Evolutionary conservation across 805 yeast species (phyloP).

Genomic region (Hanseniaspora jakobsenii): DNA sequence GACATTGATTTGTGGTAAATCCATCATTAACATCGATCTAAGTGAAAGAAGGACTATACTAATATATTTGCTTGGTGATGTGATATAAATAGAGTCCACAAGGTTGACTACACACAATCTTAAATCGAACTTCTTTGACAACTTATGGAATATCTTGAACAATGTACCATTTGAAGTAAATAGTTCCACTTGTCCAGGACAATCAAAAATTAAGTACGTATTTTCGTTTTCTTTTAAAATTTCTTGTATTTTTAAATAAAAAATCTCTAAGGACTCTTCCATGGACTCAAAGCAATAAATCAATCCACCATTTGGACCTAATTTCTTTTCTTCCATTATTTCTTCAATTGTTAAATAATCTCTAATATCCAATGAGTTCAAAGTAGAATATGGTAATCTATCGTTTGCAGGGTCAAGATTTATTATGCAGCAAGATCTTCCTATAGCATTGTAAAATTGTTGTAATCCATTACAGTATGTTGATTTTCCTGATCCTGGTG

Average conservation of each 20-base stretch:
- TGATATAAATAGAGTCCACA: constrained; percentile 69
- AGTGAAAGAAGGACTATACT: constrained; percentile 69
- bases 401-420: constrained; percentile 93
- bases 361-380: constrained; percentile 56
- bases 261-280: constrained; percentile 46
- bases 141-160: constrained; percentile 47
- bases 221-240: constrained; percentile 42
- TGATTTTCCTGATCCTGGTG: constrained; percentile 96
- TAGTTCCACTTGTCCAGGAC: constrained; percentile 93
- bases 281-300: constrained; percentile 70
- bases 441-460: constrained; percentile 88
- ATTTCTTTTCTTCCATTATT: constrained; percentile 53
- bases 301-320: constrained; percentile 85
- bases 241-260: constrained; percentile 44
- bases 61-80: constrained; percentile 80
- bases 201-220: constrained; percentile 67
- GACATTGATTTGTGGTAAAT: constrained; percentile 86
- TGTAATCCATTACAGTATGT: constrained; percentile 88
- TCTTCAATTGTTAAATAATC: constrained; percentile 67
- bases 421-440: constrained; percentile 71
- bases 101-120: constrained; percentile 76
- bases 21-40: constrained; percentile 85
- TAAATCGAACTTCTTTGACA: constrained; percentile 54
- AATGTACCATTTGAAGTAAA: constrained; percentile 82
- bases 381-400: constrained; percentile 50